These are phyloP conservation scores for Ettlia oleoabundans DNA, from an alignment of 139 green algal species.

Conservation along the genomic window DNA sequence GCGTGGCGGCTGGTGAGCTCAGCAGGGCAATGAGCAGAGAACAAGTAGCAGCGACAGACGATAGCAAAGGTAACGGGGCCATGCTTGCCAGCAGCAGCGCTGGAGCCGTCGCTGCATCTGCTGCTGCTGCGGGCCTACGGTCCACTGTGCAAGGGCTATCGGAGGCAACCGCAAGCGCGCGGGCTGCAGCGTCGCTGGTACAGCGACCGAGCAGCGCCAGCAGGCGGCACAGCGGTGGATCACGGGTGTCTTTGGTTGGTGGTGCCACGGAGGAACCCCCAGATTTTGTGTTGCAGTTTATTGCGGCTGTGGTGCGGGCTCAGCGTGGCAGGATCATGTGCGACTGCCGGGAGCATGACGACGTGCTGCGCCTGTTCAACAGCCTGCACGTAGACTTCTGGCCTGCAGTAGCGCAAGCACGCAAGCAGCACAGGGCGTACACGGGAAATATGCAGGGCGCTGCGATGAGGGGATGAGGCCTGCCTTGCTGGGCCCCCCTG, in stretches of 20 bases:
- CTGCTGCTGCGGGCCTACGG: not conserved
- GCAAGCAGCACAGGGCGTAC: slow-evolving; percentile 49
- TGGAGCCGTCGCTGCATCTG: not conserved
- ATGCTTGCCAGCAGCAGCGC: not conserved
- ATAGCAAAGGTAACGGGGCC: too few relatives aligned
- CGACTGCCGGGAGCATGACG: slow-evolving; percentile 69
- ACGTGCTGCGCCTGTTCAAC: slow-evolving; percentile 77
- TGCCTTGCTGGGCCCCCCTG: too few relatives aligned
- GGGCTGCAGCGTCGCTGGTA: not conserved
- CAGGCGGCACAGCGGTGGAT: not conserved
- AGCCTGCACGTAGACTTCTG: slow-evolving; percentile 50
- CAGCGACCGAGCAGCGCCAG: slow-evolving; percentile 10
- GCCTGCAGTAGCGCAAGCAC: slow-evolving; percentile 33
- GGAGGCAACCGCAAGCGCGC: not conserved
- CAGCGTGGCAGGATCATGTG: slow-evolving; percentile 61
- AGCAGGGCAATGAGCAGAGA: too few relatives aligned
- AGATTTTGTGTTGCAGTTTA: slow-evolving; percentile 71
- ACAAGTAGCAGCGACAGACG: too few relatives aligned
- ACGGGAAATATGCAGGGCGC: not conserved
- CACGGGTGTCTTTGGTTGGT: not conserved
- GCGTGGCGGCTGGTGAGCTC: not conserved
- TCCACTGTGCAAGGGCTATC: slow-evolving; percentile 23
- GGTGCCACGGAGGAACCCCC: not conserved
- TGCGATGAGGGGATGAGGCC: not conserved
- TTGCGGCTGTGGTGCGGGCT: slow-evolving; percentile 64